Conservation (phyloP, 2,329 filamentous ascomycete genomes). For the Hypocreales sp. region DNA sequence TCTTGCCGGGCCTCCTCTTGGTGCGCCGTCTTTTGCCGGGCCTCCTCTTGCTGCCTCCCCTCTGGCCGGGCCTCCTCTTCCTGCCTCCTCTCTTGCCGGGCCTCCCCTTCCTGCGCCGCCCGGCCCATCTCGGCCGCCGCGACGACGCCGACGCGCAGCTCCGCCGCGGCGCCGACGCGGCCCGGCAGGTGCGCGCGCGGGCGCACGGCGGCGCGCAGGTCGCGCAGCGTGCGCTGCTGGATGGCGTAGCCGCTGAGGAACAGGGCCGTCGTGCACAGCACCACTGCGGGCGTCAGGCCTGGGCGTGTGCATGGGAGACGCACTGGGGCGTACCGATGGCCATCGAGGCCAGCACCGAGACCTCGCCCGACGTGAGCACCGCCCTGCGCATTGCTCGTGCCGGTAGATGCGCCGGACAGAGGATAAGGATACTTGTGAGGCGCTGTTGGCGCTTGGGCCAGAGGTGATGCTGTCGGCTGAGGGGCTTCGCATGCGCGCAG, state of each 20-base stretch:
- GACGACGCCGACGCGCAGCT: constrained; percentile 29
- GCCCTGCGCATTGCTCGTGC: constrained; percentile 21
- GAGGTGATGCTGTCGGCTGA: too few relatives aligned
- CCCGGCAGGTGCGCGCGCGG: constrained; percentile 35
- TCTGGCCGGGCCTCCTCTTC: too few relatives aligned
- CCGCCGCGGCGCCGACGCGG: constrained; percentile 27
- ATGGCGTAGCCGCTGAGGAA: constrained; percentile 80
- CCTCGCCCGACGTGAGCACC: constrained; percentile 54
- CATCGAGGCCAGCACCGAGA: constrained; percentile 51
- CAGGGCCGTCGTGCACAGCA: constrained; percentile 64
- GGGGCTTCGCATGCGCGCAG: too few relatives aligned
- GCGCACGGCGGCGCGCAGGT: constrained; percentile 59
- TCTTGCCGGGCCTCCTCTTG: constrained; percentile 14
- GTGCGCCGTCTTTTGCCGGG: constrained; percentile 5
- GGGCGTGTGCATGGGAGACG: constrained; percentile 1
- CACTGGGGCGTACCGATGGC: constrained; percentile 36
- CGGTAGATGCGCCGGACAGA: too few relatives aligned
- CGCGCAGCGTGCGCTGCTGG: constrained; percentile 71
- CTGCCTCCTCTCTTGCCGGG: constrained; percentile 7
- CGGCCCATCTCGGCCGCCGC: constrained; percentile 23
- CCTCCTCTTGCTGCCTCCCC: constrained; percentile 6
- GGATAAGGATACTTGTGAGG: too few relatives aligned
- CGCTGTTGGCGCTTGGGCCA: too few relatives aligned
- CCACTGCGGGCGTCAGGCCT: constrained; percentile 29
- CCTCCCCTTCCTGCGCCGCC: constrained; percentile 13